Conservation (phyloP, 108 stramenopile genomes). For the Aurantiochytrium sp. region DNA sequence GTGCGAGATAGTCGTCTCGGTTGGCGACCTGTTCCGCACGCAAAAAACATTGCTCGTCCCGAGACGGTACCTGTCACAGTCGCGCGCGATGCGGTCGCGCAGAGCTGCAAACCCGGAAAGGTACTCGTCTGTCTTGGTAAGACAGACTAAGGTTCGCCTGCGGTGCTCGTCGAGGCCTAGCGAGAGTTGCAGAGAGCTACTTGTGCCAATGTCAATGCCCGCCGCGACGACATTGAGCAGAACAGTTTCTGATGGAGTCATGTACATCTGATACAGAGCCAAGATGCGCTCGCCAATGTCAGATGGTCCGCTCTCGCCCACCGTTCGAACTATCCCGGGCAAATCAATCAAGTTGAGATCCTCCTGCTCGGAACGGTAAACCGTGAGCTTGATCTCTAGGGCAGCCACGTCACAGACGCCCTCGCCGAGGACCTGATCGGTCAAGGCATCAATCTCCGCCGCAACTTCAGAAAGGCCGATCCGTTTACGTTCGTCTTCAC, state of each 20-base stretch:
- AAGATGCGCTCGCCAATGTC: background rate
- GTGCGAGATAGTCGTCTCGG: background rate
- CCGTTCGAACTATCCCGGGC: background rate
- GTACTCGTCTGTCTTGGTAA: background rate
- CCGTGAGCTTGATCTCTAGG: background rate
- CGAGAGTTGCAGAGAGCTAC: background rate
- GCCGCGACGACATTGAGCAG: background rate
- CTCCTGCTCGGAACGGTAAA: background rate
- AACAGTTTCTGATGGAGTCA: background rate
- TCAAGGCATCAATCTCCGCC: background rate
- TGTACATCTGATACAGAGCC: background rate
- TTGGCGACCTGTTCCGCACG: background rate
- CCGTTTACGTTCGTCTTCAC: background rate
- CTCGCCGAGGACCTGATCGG: background rate
- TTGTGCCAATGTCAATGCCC: background rate
- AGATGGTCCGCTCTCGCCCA: background rate
- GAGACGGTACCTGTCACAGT: background rate
- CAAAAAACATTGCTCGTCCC: background rate
- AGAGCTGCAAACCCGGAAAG: background rate
- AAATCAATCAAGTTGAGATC: background rate
- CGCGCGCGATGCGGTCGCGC: background rate
- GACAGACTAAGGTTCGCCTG: background rate
- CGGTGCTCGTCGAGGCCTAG: background rate
- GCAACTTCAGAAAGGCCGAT: background rate
- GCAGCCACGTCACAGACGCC: background rate